Percentiles rank a stretch among this genome's conserved stretches.
Conservation (phyloP, 768 basidiomycete species). For the Rhodotorula taiwanensis region DNA sequence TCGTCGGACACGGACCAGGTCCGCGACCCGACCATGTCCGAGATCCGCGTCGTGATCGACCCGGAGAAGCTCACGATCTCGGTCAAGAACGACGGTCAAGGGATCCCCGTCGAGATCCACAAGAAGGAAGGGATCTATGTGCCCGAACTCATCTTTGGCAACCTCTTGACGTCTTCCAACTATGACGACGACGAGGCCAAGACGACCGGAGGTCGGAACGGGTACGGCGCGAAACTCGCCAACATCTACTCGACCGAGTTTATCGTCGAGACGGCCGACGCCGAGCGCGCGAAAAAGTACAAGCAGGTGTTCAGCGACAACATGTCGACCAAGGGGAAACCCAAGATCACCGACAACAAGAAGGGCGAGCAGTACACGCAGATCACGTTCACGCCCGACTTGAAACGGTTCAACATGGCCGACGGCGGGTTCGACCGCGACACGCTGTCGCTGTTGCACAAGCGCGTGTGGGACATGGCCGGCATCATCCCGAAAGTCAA, state of each 20-base stretch:
- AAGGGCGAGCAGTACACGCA: slow-evolving; percentile 61
- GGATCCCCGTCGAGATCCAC: slow-evolving; percentile 96
- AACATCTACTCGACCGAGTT: slow-evolving; percentile 98
- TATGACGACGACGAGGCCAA: slow-evolving; percentile 99
- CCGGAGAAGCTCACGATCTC: slow-evolving; percentile 76
- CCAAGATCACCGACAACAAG: slow-evolving; percentile 87
- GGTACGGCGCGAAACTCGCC: slow-evolving; percentile 94
- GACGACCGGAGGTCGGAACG: slow-evolving; percentile 94
- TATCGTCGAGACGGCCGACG: slow-evolving; percentile 80
- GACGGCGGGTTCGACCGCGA: slow-evolving; percentile 72
- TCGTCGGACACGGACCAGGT: slow-evolving; percentile 55
- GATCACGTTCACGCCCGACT: slow-evolving; percentile 87
- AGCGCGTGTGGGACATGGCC: slow-evolving; percentile 92
- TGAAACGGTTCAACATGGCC: slow-evolving; percentile 73
- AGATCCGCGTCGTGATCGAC: slow-evolving; percentile 79
- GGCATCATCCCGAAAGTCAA: slow-evolving; percentile 91
- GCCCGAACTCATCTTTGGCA: slow-evolving; percentile 94
- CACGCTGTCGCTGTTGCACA: slow-evolving; percentile 75
- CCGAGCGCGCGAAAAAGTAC: slow-evolving; percentile 78
- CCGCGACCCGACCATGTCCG: slow-evolving; percentile 85
- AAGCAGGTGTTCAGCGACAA: slow-evolving; percentile 90
- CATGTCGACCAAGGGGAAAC: slow-evolving; percentile 77
- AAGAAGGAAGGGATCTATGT: slow-evolving; percentile 87
- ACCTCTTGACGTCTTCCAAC: slow-evolving; percentile 87
- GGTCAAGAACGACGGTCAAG: slow-evolving; percentile 88